phyloP scores from a whole-genome alignment of 148 eudicot genomes.

The Rhododendron griersonianum region DNA sequence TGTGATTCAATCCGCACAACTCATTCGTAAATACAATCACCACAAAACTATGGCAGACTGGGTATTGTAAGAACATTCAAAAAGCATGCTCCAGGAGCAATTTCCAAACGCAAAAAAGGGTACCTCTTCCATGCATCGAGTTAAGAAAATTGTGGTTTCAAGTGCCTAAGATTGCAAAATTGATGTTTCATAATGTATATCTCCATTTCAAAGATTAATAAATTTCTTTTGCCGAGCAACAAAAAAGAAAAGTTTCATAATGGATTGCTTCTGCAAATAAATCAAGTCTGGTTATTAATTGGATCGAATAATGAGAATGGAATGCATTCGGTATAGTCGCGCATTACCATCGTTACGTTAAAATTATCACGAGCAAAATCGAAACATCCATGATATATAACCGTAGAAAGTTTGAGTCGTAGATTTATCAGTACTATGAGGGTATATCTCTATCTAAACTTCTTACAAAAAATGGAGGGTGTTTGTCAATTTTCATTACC shows the following conservation, averaged over 20 bases:
- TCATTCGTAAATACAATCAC: background rate
- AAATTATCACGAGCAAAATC: background rate
- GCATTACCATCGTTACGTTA: background rate
- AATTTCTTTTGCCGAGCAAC: background rate
- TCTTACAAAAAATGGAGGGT: background rate
- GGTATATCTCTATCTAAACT: background rate
- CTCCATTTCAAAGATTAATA: background rate
- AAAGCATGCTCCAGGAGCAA: background rate
- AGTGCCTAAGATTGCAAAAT: background rate
- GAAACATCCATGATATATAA: too few relatives aligned
- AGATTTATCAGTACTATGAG: background rate
- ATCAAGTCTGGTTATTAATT: background rate
- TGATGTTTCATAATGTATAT: background rate
- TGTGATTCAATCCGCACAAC: slow-evolving; percentile 16
- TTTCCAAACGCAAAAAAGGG: background rate
- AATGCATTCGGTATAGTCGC: background rate
- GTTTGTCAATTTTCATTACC: background rate
- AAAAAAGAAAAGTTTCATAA: background rate
- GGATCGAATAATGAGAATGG: background rate
- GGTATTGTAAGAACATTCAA: background rate
- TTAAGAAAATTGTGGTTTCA: background rate
- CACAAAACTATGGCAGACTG: background rate
- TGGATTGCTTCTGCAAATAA: background rate
- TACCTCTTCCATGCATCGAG: background rate
- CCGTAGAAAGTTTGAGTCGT: too few relatives aligned